Evolutionary conservation across 2,329 filamentous ascomycete genomes (phyloP), one percentile per base, ranked within the genome.

Genomic region (Fusarium oxysporum): DNA sequence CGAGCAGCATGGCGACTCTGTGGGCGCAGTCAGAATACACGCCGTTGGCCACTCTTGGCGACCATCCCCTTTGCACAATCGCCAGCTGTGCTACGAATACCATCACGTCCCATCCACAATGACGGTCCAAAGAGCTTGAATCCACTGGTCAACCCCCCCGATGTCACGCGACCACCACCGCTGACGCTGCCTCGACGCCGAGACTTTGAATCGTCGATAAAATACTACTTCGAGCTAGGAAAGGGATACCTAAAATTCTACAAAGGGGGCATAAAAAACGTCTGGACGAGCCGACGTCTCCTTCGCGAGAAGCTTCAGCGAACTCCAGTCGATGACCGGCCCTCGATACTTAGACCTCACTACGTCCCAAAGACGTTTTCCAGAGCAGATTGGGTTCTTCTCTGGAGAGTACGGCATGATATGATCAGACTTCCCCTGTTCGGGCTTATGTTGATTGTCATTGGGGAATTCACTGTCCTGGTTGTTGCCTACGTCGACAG

Each of bases 381-480:
- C 7, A 89, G 95, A 43, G 87, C 90, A 2, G 89, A 93, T 69
- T 92, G 92, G 83, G 91, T 95, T 73, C 87, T 97, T 4, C 82
- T 92, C 56, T 84, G 84, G 68, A 89, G 96, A 65, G 91, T 91
- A 45, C 84, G 86, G 45, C 88, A 92, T 76, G 96, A 98, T 80
- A 83, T 94, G 50, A 84, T 89, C n/a, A 91, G 94, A 30, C 85
- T 98, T 58, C 94, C 95, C 0, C 81, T 93, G 3, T 98, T 99
- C 80, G 91, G 85, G 0, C 69, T 97, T 6, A 84, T 98, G 55
- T 86, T 97, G 11, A 77, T 96, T 2, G 71, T 97, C 21, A 93
- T 93, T 79, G 96, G 95, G 32, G 96, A 98, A 82, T 92, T 97
- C 83, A 93, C 95, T 3, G 94, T 95, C 0, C 79, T 98, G 10